Evolutionary conservation across 1,284 basidiomycete genomes (phyloP), one percentile per base, ranked within the genome.

Genomic region (Tilletia indica): DNA sequence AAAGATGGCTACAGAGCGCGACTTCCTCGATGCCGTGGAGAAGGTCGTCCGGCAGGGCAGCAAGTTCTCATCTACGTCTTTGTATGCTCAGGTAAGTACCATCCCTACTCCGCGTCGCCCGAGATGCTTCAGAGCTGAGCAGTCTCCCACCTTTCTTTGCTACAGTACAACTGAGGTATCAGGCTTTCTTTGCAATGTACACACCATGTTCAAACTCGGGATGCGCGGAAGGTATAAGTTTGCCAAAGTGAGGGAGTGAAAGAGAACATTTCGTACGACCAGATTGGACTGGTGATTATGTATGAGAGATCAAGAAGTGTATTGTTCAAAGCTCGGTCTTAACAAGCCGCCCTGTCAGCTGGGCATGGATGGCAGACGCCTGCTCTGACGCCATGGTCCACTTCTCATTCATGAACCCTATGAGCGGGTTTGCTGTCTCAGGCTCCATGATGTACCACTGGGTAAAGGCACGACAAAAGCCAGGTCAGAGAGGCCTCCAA

Each of bases 11-110:
- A 95, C 93, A 4, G 97, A 99, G 85, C 90, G 94, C 72, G 97
- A 99, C 86, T 99, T 98, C 87, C 86, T 99, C 81, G 94, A 97
- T 82, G 93, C 94, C 4, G 96, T 99, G 3, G 96, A 99, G 87
- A 98, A 98, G 87, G 96, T 98, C 72, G 94, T 98, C 68, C 89
- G 94, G 82, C 95, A 98, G 86, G 96, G 96, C 68, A 95, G 93
- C 80, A 98, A 99, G 87, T 99, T 98, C 86, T 92, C 91, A 14
- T 91, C 75, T 63, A 82, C 80, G 31, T 77, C 78, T 21, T 68
- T 83, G 69, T 84, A 83, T 70, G 78, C 80, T 31, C 79, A 81
- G 74, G 34, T 42, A 19, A 67, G 39, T 31, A 11, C 2, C 42
- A 3, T 45, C 42, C 42, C 9, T 3, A 45, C 14, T 14, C 9